These are phyloP conservation scores for Artemisia argyi DNA, from an alignment of 129 eudicot genomes.

Conservation along the genomic window DNA sequence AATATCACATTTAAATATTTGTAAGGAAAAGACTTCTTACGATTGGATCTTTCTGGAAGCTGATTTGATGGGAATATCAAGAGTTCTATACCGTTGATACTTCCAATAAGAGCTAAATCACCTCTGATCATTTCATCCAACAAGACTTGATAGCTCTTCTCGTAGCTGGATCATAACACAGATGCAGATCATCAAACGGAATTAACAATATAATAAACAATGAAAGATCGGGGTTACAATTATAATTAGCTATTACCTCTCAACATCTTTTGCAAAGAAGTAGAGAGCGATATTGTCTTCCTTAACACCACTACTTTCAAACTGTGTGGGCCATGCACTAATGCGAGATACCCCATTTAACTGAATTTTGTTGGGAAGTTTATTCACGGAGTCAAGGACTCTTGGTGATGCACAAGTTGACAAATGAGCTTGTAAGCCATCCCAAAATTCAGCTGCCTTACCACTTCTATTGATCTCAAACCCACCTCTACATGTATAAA, in stretches of 20 bases:
- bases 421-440: slow-evolving; percentile 92
- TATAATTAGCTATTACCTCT: slow-evolving; percentile 50
- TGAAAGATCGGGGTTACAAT: not conserved
- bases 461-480: slow-evolving; percentile 78
- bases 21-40: slow-evolving; percentile 48
- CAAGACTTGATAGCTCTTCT: slow-evolving; percentile 71
- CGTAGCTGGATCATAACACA: slow-evolving; percentile 54
- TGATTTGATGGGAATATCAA: slow-evolving; percentile 87
- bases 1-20: slow-evolving; percentile 12
- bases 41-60: slow-evolving; percentile 76
- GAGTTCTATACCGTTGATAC: slow-evolving; percentile 81
- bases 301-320: slow-evolving; percentile 60
- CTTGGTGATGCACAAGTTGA: slow-evolving; percentile 76
- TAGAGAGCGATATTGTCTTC: slow-evolving; percentile 78
- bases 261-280: slow-evolving; percentile 86
- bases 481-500: slow-evolving; percentile 60
- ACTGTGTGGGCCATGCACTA: slow-evolving; percentile 87
- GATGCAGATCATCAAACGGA: slow-evolving; percentile 6
- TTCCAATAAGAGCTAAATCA: slow-evolving; percentile 90
- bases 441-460: slow-evolving; percentile 46
- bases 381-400: slow-evolving; percentile 60
- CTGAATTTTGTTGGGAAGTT: slow-evolving; percentile 50
- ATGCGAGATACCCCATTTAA: slow-evolving; percentile 73
- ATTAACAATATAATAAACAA: no score
- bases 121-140: slow-evolving; percentile 80